Base-by-base conservation (phyloP, 805 yeast genomes). In the Sugiyamaella chiloensis region DNA sequence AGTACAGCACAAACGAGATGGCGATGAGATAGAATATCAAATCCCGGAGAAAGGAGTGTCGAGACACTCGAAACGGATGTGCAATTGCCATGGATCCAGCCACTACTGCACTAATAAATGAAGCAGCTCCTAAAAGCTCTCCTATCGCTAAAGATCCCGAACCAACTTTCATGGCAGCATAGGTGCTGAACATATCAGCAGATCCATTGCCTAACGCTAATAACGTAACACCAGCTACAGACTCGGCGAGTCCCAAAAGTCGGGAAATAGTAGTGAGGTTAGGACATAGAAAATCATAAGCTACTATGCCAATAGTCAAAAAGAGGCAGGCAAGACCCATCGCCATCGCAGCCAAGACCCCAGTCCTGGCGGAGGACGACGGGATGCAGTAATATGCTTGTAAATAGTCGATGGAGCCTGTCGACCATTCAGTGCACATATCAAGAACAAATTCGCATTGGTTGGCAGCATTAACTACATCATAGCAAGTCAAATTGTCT, bases 201-300 rank as follows among this genome's bases (percentile, higher is more conserved):
- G 95, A 75, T 2, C 96, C 95, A 65, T 91, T 91, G 0, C 97
- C 98, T 51, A 91, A 73, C 0, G 98, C 96, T 44, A 93, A 69
- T 19, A 91, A 68, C 0, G 97, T 90, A 54, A 91, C 74, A 0
- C 98, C 98, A 9, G 93, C 81, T 16, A 90, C 67, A 49, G 85
- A 80, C 51, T 87, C 93, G 14, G 90, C 79, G 43, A 91, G 65
- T 6, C 79, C 74, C 7, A 88, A 65, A 12, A 75, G 62, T 11
- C 71, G 70, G 0, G 96, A 81, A 12, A 90, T 73, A 16, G 79
- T 72, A 40, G 81, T 76, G 24, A 90, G 65, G 53, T 87, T 88
- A 1, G 96, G 95, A 35, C 95, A 83, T 40, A 91, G 66, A 59
- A 75, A 87, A 61, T 85, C 89, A 2, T 91, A 83, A 0, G 97